phyloP scores from a whole-genome alignment of 306 rosid species.

The Cucurbita maxima region DNA sequence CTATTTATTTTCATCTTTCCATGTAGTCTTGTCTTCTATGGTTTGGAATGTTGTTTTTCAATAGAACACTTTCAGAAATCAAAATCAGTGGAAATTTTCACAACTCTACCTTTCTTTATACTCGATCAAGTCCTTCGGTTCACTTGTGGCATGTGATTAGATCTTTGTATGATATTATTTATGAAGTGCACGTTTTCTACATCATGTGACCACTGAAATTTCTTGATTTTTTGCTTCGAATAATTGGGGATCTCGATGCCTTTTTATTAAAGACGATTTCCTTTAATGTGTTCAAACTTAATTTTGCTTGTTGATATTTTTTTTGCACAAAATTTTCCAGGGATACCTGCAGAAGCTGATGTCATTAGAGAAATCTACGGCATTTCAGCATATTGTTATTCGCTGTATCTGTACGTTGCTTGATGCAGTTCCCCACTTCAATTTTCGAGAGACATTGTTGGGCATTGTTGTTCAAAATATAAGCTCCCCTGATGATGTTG shows the following conservation, averaged over 20 bases:
- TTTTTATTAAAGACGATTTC: background rate
- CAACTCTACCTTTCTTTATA: background rate
- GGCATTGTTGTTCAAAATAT: conserved; percentile 53
- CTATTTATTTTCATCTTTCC: background rate
- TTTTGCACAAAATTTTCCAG: conserved; percentile 19
- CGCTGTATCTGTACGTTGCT: conserved; percentile 77
- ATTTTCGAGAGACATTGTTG: conserved; percentile 71
- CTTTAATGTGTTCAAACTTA: background rate
- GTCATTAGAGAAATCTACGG: conserved; percentile 39
- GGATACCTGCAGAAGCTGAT: conserved; percentile 70
- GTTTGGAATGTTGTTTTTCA: background rate
- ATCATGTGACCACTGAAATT: background rate
- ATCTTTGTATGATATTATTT: background rate
- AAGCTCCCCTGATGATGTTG: conserved; percentile 48
- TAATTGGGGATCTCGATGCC: background rate
- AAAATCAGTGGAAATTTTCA: background rate
- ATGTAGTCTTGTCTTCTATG: background rate
- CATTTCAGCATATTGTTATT: conserved; percentile 54
- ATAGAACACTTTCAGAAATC: background rate
- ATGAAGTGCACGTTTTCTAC: background rate
- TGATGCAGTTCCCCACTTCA: conserved; percentile 80
- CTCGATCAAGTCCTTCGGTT: background rate
- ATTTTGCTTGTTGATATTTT: background rate
- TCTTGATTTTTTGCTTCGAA: background rate
- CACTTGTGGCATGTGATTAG: background rate